phyloP scores from a whole-genome alignment of 2,329 filamentous ascomycete species.

The Diplodia seriata region DNA sequence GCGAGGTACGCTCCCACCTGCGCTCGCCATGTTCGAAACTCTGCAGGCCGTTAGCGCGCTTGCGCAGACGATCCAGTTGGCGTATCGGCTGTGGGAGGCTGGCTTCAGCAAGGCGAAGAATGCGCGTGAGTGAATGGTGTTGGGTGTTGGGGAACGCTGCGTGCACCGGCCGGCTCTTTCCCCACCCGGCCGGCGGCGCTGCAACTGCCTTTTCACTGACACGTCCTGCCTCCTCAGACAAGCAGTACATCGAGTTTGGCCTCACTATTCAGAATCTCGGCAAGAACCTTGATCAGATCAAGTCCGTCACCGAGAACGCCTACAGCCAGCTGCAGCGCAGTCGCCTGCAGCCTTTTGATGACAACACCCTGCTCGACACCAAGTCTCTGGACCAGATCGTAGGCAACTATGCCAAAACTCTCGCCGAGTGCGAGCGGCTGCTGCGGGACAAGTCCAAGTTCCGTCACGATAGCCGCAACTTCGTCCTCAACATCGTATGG shows the following conservation, averaged over 20 bases:
- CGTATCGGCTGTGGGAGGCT: constrained; percentile 33
- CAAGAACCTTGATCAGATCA: constrained; percentile 34
- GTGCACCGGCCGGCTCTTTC: neutral
- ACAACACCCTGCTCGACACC: constrained; percentile 28
- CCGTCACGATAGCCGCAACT: constrained; percentile 31
- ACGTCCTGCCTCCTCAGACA: constrained; percentile 23
- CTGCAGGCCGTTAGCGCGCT: constrained; percentile 21
- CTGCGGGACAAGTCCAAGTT: constrained; percentile 35
- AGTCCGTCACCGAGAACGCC: constrained; percentile 33
- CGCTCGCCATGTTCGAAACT: constrained; percentile 9
- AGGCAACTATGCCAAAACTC: constrained; percentile 35
- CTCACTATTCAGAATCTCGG: constrained; percentile 31
- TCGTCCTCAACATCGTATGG: constrained; percentile 35
- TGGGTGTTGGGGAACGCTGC: neutral
- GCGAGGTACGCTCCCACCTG: neutral
- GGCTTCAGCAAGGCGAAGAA: constrained; percentile 35
- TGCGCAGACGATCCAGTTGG: constrained; percentile 33
- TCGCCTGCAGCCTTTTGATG: constrained; percentile 12
- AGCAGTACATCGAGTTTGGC: constrained; percentile 36
- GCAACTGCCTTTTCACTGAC: neutral
- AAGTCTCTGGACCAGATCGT: constrained; percentile 35
- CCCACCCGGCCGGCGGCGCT: neutral
- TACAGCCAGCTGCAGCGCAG: constrained; percentile 23
- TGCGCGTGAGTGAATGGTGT: constrained; percentile 31
- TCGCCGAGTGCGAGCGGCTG: constrained; percentile 34